phyloP scores from a whole-genome alignment of 139 green algal species.

The Tetraselmis chui region DNA sequence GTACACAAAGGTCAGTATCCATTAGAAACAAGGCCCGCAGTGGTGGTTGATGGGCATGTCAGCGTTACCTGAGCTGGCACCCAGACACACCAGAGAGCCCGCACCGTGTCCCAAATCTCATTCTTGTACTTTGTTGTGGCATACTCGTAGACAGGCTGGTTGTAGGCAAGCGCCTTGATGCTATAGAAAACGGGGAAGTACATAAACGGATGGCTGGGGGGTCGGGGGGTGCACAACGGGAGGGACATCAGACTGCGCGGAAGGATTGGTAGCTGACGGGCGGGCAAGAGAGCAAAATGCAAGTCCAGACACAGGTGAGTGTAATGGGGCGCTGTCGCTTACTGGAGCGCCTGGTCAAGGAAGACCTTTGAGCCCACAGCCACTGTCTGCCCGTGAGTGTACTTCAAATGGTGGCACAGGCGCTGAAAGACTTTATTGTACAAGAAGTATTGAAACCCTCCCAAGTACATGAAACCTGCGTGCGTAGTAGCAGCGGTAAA shows the following conservation, averaged over 20 bases:
- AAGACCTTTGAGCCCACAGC: conserved; percentile 60
- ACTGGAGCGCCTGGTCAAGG: conserved; percentile 82
- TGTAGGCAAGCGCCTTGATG: conserved; percentile 62
- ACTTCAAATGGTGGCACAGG: background rate
- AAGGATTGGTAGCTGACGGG: no score
- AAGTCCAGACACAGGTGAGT: no score
- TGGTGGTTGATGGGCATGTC: background rate
- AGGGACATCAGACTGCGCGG: no score
- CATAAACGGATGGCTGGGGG: conserved; percentile 67
- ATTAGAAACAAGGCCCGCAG: no score
- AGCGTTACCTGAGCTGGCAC: conserved; percentile 48
- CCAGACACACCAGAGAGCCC: conserved; percentile 80
- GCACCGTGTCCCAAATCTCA: conserved; percentile 78
- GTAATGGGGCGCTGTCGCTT: conserved; percentile 5
- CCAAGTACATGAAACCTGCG: conserved; percentile 21
- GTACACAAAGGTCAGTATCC: no score
- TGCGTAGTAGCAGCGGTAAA: background rate
- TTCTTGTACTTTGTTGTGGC: conserved; percentile 55
- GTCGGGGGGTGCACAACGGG: background rate
- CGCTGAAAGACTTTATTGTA: conserved; percentile 74
- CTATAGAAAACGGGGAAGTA: conserved; percentile 84
- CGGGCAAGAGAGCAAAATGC: no score
- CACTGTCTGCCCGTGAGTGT: background rate
- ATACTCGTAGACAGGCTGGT: conserved; percentile 24
- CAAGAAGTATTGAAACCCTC: conserved; percentile 81